Evolutionary conservation across 2,329 filamentous ascomycete genomes (phyloP).

Genomic region (Phialophora chinensis): DNA sequence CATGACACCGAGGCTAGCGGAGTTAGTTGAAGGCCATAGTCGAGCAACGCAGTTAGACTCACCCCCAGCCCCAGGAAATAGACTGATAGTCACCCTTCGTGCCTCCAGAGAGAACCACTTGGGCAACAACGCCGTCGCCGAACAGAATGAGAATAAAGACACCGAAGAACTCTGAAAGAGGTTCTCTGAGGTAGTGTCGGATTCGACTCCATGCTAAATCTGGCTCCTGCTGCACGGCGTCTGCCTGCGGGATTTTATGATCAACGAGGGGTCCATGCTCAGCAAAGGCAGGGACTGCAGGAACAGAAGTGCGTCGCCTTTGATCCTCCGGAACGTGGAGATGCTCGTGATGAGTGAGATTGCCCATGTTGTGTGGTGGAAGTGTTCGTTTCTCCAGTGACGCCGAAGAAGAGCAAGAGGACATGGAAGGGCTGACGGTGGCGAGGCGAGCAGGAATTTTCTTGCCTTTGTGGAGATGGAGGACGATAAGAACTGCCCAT

Average conservation of each 20-base stretch:
- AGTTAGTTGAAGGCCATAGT: conserved; percentile 28
- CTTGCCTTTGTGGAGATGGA: conserved; percentile 27
- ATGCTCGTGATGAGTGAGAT: conserved; percentile 27
- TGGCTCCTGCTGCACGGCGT: conserved; percentile 39
- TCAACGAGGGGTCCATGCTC: conserved; percentile 45
- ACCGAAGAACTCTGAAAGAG: conserved; percentile 71
- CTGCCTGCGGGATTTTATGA: conserved; percentile 43
- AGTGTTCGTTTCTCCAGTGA: conserved; percentile 23
- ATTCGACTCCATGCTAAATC: conserved; percentile 60
- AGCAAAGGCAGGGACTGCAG: conserved; percentile 31
- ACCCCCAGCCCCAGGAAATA: conserved; percentile 59
- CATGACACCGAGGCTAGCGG: conserved; percentile 69
- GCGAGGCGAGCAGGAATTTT: conserved; percentile 8
- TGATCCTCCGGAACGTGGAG: conserved; percentile 24
- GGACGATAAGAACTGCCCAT: conserved; percentile 21
- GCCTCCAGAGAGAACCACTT: conserved; percentile 65
- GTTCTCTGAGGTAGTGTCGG: conserved; percentile 60
- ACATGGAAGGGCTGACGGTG: conserved; percentile 24
- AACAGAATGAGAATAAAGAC: conserved; percentile 72
- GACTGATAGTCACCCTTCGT: conserved; percentile 57
- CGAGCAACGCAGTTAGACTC: conserved; percentile 30
- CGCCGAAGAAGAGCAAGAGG: conserved; percentile 22
- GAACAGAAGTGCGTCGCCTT: conserved; percentile 28
- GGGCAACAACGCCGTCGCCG: conserved; percentile 73
- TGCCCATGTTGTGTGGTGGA: conserved; percentile 26